A percentile compares a stretch with the other conserved stretches of the same genome.
These are phyloP conservation scores for Inga laurina DNA, from an alignment of 306 rosid genomes.

Conservation along the genomic window DNA sequence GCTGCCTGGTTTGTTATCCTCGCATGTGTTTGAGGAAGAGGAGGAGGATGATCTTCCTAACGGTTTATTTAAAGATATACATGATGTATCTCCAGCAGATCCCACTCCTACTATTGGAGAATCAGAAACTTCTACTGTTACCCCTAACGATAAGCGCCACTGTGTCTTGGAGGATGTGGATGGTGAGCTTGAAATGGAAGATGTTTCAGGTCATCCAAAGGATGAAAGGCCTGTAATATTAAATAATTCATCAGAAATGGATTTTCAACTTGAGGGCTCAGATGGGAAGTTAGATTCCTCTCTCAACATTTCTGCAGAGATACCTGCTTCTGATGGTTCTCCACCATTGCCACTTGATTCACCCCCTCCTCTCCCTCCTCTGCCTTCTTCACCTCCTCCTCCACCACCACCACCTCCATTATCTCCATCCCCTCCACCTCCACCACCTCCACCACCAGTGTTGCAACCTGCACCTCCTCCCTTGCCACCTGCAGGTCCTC, in stretches of 20 bases:
- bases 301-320: constrained; percentile 45
- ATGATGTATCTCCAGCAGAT: constrained; percentile 54
- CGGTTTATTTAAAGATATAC: constrained; percentile 54
- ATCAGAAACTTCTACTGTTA: constrained; percentile 63
- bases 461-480: constrained; percentile 69
- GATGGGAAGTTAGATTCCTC: constrained; percentile 48
- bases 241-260: constrained; percentile 52
- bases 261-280: constrained; percentile 42
- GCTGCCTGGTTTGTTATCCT: constrained; percentile 84
- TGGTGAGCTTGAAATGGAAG: constrained; percentile 99
- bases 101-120: constrained; percentile 56
- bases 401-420: constrained; percentile 76
- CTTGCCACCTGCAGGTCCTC: constrained; percentile 60
- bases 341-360: constrained; percentile 94
- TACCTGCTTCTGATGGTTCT: constrained; percentile 73
- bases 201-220: constrained; percentile 88
- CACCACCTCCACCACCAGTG: constrained; percentile 48
- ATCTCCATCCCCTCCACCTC: constrained; percentile 57
- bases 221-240: constrained; percentile 58
- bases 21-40: constrained; percentile 80
- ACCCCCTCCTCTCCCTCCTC: constrained; percentile 90
- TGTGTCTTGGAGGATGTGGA: constrained; percentile 96
- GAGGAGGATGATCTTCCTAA: constrained; percentile 70
- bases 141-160: constrained; percentile 93
- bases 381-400: constrained; percentile 90